A percentile compares a stretch with the other conserved stretches of the same genome.
These are phyloP conservation scores for Scytalidium sp. DNA, from an alignment of 2,329 filamentous ascomycete genomes.

Conservation along the genomic window DNA sequence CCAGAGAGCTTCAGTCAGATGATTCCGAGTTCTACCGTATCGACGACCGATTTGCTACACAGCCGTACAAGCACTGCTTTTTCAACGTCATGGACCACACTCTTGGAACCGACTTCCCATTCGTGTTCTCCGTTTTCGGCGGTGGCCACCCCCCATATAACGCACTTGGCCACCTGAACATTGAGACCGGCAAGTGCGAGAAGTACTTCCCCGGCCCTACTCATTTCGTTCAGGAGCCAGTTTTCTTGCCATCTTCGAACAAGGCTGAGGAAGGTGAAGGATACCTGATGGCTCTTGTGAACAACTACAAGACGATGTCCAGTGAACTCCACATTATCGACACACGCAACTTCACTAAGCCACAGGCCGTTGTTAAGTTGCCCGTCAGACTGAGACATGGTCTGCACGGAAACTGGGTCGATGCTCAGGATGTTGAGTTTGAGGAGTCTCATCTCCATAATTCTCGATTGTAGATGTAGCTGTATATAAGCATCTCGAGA, in stretches of 20 bases:
- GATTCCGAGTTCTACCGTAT: constrained; percentile 25
- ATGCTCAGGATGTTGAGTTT: too few species aligned
- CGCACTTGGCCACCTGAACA: constrained; percentile 1
- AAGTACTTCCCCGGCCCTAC: constrained; percentile 18
- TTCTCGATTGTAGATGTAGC: too few species aligned
- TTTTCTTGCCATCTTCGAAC: constrained; percentile 19
- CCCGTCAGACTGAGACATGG: constrained; percentile 28
- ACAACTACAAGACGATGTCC: constrained; percentile 16
- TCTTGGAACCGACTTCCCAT: constrained; percentile 15
- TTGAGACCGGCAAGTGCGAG: constrained; percentile 1
- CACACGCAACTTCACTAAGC: constrained; percentile 4
- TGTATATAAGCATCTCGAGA: too few species aligned
- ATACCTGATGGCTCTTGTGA: constrained; percentile 23
- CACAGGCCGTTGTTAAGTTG: constrained; percentile 8
- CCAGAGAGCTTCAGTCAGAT: constrained; percentile 33
- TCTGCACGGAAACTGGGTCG: constrained; percentile 31
- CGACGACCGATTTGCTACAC: constrained; percentile 33
- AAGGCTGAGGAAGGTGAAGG: constrained; percentile 25
- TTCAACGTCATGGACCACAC: constrained; percentile 32
- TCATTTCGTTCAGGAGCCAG: constrained; percentile 21
- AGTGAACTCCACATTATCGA: constrained; percentile 11
- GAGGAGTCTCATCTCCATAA: too few species aligned
- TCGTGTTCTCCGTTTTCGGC: constrained; percentile 3
- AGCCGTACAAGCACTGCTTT: constrained; percentile 45
- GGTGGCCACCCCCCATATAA: constrained; percentile 8